A percentile compares a stretch with the other conserved stretches of the same genome.
These are phyloP conservation scores for Evansstolkia leycettana DNA, from an alignment of 495 filamentous ascomycete genomes.

Conservation along the genomic window DNA sequence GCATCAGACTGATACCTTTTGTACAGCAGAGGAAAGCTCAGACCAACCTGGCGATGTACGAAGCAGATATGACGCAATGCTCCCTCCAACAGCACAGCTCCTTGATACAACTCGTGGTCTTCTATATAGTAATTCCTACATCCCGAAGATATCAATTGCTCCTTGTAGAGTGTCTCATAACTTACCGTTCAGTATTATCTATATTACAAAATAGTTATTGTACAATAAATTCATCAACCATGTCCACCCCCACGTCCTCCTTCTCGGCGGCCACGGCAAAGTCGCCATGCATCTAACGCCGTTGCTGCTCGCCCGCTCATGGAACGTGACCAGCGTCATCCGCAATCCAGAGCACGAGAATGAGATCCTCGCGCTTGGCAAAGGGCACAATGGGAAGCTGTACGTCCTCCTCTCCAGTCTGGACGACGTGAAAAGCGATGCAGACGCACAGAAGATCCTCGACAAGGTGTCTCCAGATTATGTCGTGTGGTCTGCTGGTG, in stretches of 20 bases:
- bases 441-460: slow-evolving; percentile 48
- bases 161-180: no score
- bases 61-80: no score
- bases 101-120: no score
- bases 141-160: no score
- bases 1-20: no score
- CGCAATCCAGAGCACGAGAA: slow-evolving; percentile 53
- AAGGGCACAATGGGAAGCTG: slow-evolving; percentile 39
- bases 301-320: slow-evolving; percentile 56
- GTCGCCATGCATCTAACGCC: slow-evolving; percentile 66
- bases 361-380: slow-evolving; percentile 47
- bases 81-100: no score
- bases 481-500: slow-evolving; percentile 71
- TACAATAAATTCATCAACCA: not conserved
- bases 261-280: slow-evolving; percentile 77
- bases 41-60: no score
- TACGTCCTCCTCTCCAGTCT: slow-evolving; percentile 54
- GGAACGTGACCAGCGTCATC: slow-evolving; percentile 68
- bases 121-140: no score
- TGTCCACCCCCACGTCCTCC: slow-evolving; percentile 39
- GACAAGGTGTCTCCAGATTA: slow-evolving; percentile 51
- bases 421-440: slow-evolving; percentile 52
- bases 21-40: no score
- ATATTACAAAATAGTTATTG: no score
- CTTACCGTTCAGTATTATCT: no score